These are phyloP conservation scores for Hansfordia pulvinata DNA, from an alignment of 2,329 filamentous ascomycete genomes.

Conservation along the genomic window DNA sequence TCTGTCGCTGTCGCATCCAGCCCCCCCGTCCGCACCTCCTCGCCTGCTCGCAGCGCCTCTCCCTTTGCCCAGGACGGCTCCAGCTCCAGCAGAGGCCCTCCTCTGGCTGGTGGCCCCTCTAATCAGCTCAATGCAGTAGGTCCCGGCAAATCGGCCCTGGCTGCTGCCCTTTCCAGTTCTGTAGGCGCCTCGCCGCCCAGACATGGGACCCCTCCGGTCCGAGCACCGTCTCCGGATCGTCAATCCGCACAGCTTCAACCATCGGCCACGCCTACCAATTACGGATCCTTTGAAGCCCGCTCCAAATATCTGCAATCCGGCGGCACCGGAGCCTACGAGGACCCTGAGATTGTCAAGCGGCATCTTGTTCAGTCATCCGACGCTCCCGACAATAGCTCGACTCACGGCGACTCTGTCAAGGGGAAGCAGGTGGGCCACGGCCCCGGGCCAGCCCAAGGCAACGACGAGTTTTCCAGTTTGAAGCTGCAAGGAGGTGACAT, in stretches of 20 bases:
- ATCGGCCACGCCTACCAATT: conserved; percentile 52
- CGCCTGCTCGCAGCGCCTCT: too few species aligned
- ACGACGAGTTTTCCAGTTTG: conserved; percentile 87
- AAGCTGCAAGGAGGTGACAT: conserved; percentile 89
- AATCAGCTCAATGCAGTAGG: too few species aligned
- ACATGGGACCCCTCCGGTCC: conserved; percentile 50
- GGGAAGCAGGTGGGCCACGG: conserved; percentile 34
- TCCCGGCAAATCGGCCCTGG: conserved; percentile 76
- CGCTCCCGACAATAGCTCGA: conserved; percentile 24
- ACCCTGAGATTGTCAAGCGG: conserved; percentile 80
- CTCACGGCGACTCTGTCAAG: conserved; percentile 27
- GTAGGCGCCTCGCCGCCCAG: conserved; percentile 56
- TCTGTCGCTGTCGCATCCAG: too few species aligned
- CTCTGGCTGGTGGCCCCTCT: conserved; percentile 55
- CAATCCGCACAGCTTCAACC: conserved; percentile 28
- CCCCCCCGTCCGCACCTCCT: too few species aligned
- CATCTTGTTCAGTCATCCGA: conserved; percentile 66
- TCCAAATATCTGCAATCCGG: conserved; percentile 30
- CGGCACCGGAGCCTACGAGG: conserved; percentile 57
- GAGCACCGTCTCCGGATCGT: conserved; percentile 43
- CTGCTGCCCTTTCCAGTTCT: conserved; percentile 70
- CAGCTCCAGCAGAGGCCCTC: conserved; percentile 35
- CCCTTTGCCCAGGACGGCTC: too few species aligned
- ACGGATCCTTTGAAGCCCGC: conserved; percentile 73
- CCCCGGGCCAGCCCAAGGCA: conserved; percentile 29